Base-by-base conservation (phyloP, 495 filamentous ascomycete species). In the Xylaria sp. region DNA sequence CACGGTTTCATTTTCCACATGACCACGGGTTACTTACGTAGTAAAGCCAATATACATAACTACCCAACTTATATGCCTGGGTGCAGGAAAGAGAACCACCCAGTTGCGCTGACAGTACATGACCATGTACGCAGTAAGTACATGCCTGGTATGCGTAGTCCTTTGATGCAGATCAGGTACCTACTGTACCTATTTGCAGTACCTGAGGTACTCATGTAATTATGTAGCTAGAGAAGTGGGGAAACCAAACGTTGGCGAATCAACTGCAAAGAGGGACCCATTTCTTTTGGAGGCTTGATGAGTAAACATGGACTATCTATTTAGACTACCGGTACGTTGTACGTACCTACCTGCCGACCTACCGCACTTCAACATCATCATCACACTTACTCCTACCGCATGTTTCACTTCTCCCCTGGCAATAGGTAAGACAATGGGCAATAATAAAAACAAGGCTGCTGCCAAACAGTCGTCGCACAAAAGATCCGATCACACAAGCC, bases 401-500 rank as follows among this genome's bases (percentile, higher is more conserved):
- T 50, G 62, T 65, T 52, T 65, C 61, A 46, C 26, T 33, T 24
- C 19, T 19, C 15, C 9, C 29, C 12, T 29, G 19, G n/a, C 14
- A 65, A 52, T 52, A 55, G 29, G 41, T 44, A 24, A 35, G 8
- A 65, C 43, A 24, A 70, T 70, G 68, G 58, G 58, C 15, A 62
- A 53, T 29, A 62, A 53, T 29, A 62, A 62, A 19, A 70, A 40
- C 26, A 69, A 69, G 41, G 5, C 33, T 62, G 68, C 12, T 31
- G 68, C 43, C 9, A 70, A 63, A 33, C 46, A 70, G 15, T 33
- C 53, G 31, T 61, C 48, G 24, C 31, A 41, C n/a, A 63, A 70
- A 17, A 40, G 50, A 55, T 55, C 46, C 21, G 59, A 70, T 46
- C 59, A 46, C 40, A 59, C 66, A 35, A 31, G 29, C 26, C 33